phyloP scores from a whole-genome alignment of 148 eudicot genomes.

The Camellia japonica region DNA sequence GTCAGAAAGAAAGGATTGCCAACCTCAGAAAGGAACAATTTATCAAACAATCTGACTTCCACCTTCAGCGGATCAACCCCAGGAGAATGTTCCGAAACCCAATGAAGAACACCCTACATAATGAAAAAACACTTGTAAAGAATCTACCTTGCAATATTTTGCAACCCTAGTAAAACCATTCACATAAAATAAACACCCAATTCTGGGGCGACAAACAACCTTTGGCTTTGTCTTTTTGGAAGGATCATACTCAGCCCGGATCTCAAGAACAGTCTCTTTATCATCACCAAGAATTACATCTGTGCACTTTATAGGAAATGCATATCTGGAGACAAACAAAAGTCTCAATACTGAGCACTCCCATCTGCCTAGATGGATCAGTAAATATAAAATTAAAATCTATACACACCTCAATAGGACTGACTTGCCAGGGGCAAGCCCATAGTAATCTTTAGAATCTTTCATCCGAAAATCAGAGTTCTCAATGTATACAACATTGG shows the following conservation, averaged over 20 bases:
- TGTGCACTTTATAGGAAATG: slow-evolving; percentile 88
- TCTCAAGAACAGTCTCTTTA: slow-evolving; percentile 76
- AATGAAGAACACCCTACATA: slow-evolving; percentile 86
- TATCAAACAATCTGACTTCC: slow-evolving; percentile 92
- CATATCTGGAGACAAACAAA: slow-evolving; percentile 54
- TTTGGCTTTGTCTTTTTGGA: slow-evolving; percentile 84
- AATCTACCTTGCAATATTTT: not conserved
- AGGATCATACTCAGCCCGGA: slow-evolving; percentile 92
- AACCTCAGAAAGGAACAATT: slow-evolving; percentile 83
- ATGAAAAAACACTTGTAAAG: not conserved
- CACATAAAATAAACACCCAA: not conserved
- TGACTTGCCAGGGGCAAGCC: slow-evolving; percentile 92
- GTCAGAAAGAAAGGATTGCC: slow-evolving; percentile 7
- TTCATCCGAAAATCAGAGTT: slow-evolving; percentile 86
- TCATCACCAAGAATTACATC: slow-evolving; percentile 80
- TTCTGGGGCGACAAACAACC: slow-evolving; percentile 33
- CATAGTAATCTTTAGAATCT: slow-evolving; percentile 97
- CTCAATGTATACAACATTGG: slow-evolving; percentile 85
- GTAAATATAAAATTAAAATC: not conserved
- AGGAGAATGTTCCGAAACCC: slow-evolving; percentile 82
- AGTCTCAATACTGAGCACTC: not conserved
- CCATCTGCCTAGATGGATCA: not conserved
- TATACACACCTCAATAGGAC: slow-evolving; percentile 68
- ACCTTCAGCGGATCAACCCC: slow-evolving; percentile 85
- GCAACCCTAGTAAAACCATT: not conserved